These are phyloP conservation scores for Aureobasidium sp. DNA, from an alignment of 2,329 filamentous ascomycete species.

Conservation along the genomic window DNA sequence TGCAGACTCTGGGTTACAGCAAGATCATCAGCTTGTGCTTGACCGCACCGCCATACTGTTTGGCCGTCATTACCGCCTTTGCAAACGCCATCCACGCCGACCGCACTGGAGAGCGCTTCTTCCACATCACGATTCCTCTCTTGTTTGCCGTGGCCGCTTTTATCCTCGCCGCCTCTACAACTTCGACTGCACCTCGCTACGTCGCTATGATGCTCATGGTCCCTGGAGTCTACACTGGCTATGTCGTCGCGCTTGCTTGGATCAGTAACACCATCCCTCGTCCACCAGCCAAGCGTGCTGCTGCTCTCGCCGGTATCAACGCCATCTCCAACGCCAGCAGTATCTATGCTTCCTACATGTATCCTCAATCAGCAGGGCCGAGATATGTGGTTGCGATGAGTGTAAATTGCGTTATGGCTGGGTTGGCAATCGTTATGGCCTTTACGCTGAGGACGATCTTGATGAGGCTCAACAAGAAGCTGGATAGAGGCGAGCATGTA, in stretches of 20 bases:
- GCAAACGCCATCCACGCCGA: constrained; percentile 35
- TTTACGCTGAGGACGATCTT: constrained; percentile 58
- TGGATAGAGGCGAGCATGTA: constrained; percentile 56
- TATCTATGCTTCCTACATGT: constrained; percentile 49
- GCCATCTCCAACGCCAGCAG: constrained; percentile 46
- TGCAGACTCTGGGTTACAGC: constrained; percentile 30
- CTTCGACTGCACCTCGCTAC: constrained; percentile 26
- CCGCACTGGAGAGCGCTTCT: constrained; percentile 34
- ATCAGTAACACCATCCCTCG: constrained; percentile 46
- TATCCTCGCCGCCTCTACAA: constrained; percentile 26
- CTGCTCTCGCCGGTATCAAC: constrained; percentile 50
- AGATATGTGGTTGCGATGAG: constrained; percentile 49
- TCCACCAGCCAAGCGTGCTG: constrained; percentile 49
- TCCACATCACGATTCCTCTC: constrained; percentile 31
- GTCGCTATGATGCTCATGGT: constrained; percentile 36
- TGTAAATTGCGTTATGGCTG: constrained; percentile 60
- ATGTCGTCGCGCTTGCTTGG: constrained; percentile 55
- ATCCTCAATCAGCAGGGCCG: constrained; percentile 31
- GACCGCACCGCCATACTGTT: constrained; percentile 30
- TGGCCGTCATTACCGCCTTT: constrained; percentile 30
- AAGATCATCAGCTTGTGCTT: constrained; percentile 28
- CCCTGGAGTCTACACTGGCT: constrained; percentile 48
- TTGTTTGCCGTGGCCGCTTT: constrained; percentile 27
- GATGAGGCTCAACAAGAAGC: constrained; percentile 59
- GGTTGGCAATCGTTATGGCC: constrained; percentile 58